These are phyloP conservation scores for Colletotrichum orchidophilum DNA, from an alignment of 2,329 filamentous ascomycete species.

Conservation along the genomic window DNA sequence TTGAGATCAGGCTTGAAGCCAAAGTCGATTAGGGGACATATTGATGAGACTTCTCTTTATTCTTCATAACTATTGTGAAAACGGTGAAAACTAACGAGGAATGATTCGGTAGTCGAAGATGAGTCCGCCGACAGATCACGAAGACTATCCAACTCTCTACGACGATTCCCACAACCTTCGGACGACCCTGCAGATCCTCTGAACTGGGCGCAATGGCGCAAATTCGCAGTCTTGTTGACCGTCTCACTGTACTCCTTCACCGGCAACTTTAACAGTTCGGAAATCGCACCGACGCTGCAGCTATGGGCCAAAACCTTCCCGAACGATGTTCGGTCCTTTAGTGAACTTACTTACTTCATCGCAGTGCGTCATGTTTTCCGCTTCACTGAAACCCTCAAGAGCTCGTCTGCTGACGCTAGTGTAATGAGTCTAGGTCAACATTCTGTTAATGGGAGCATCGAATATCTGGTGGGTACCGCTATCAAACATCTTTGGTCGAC, in stretches of 20 bases:
- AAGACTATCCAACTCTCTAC: constrained; percentile 22
- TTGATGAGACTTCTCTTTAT: too few species aligned
- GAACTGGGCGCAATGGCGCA: constrained; percentile 46
- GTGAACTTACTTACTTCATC: constrained; percentile 43
- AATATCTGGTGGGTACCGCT: constrained; percentile 50
- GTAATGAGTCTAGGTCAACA: constrained; percentile 39
- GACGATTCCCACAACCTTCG: constrained; percentile 38
- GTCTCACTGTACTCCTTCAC: constrained; percentile 45
- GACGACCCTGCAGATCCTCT: constrained; percentile 47
- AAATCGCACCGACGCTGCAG: constrained; percentile 44
- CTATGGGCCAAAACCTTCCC: constrained; percentile 45
- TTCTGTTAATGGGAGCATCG: constrained; percentile 44
- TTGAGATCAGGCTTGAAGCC: background rate
- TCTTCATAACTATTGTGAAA: background rate
- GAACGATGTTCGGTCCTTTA: constrained; percentile 34
- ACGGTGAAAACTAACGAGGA: background rate
- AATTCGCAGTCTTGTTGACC: constrained; percentile 39
- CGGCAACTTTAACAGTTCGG: constrained; percentile 44
- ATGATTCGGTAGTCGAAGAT: background rate
- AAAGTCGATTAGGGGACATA: too few species aligned
- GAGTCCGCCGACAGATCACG: constrained; percentile 3
- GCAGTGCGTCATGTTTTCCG: constrained; percentile 38
- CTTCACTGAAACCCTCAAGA: background rate
- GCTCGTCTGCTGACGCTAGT: background rate
- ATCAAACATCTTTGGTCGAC: constrained; percentile 46